Evolutionary conservation across 192 early-diverging fungal genomes (phyloP), one percentile per base, ranked within the genome.

Genomic region (Gigaspora rosea): DNA sequence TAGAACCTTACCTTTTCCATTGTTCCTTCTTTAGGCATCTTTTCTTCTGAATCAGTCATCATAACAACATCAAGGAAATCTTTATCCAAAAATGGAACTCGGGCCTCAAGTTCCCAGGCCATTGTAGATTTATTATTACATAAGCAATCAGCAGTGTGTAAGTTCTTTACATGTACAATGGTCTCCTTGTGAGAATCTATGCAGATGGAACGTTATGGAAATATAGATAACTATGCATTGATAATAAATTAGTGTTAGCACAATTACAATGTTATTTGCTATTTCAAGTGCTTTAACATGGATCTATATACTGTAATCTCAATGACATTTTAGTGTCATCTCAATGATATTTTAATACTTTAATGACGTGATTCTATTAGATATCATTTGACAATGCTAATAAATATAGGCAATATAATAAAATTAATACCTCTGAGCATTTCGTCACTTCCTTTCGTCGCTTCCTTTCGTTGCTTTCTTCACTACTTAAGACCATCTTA

Each of bases 41-140:
- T 99, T 79, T 92, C 90, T 78, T 92, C 81, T 33, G 96, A 90
- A 41, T 91, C 90, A 36, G 95, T 86, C 67, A 85, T 89, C 97
- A 99, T 99, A 32, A 95, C 91, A 7, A 95, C 91, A 81, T 97
- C 93, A 79, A 99, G 79, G 80, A 99, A 98, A 41, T 86, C 87
- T 85, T 90, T 91, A 88, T 99, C 96, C 59, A 97, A 86, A 91
- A 99, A 99, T 50, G 97, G 97, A 22, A 99, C 97, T 80, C 97
- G 94, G 12, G 95, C 95, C 81, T 99, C 97, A 56, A 99, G 91
- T 79, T 96, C 97, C 97, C 97, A 99, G 8, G 97, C 97, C 96
- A 99, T 98, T 56, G 97, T 99, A 5, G 95, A 94, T 84, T 99
- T 98, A 92, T 99, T 98, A 82, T 96, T 96, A 80, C 97, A 95